phyloP scores from a whole-genome alignment of 768 basidiomycete species.

The Phaffia australis region DNA sequence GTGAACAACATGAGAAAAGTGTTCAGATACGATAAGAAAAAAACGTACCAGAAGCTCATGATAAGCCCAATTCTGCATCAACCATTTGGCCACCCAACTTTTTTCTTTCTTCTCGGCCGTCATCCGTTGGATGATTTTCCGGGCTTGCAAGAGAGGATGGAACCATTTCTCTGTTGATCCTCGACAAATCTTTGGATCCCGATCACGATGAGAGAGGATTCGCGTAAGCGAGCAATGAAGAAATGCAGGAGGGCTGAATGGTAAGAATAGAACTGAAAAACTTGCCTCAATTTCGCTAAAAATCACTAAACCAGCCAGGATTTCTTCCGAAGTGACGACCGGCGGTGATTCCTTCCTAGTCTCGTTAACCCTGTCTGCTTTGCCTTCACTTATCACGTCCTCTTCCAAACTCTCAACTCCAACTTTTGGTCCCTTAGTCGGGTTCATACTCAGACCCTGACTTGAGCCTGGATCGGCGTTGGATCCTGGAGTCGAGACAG shows the following conservation, averaged over 20 bases:
- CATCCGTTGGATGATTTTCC: conserved; percentile 17
- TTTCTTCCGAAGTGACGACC: not conserved
- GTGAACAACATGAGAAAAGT: not conserved
- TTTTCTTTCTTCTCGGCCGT: conserved; percentile 3
- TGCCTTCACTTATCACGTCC: not conserved
- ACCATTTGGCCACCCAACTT: conserved; percentile 1
- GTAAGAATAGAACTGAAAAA: not conserved
- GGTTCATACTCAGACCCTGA: conserved; percentile 1
- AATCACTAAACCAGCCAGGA: conserved; percentile 20
- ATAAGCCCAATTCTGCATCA: conserved; percentile 22
- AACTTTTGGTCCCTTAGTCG: conserved; percentile 1
- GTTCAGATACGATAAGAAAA: not conserved
- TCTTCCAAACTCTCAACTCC: not conserved
- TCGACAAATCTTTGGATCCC: conserved; percentile 19
- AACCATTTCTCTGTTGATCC: conserved; percentile 25
- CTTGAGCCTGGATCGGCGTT: not conserved
- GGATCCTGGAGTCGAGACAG: not conserved
- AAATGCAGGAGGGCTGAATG: not conserved
- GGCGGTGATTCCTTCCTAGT: no score
- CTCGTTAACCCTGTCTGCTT: no score
- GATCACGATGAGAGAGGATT: not conserved
- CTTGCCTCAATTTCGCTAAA: conserved; percentile 24
- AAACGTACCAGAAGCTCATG: conserved; percentile 18
- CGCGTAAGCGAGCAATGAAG: not conserved
- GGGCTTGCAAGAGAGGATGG: conserved; percentile 7